These are phyloP conservation scores for Lepidium didymum DNA, from an alignment of 345 rosid genomes.

Conservation along the genomic window DNA sequence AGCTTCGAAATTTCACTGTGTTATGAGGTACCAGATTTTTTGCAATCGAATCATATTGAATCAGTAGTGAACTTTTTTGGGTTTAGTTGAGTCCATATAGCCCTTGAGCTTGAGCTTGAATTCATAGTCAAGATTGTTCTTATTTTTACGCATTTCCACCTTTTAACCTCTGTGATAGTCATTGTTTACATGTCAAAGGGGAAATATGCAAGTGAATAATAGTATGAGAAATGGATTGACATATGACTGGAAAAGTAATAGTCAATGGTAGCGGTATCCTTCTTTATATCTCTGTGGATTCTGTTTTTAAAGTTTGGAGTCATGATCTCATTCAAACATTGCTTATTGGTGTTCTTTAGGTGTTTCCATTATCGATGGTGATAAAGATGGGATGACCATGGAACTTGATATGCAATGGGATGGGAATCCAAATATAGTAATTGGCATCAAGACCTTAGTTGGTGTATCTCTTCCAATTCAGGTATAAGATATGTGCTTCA, in stretches of 20 bases:
- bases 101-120: not conserved
- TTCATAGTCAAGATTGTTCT: not conserved
- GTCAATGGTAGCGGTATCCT: not conserved
- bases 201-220: not conserved
- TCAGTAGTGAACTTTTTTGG: not conserved
- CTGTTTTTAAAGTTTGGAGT: not conserved
- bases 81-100: not conserved
- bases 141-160: not conserved
- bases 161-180: not conserved
- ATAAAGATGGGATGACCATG: conserved; percentile 54
- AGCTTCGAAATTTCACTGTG: not conserved
- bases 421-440: conserved; percentile 83
- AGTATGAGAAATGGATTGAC: not conserved
- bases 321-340: not conserved
- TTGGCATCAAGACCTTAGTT: conserved; percentile 74
- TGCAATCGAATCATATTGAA: not conserved
- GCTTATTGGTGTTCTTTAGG: conserved; percentile 36
- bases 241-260: not conserved
- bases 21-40: not conserved
- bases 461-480: conserved; percentile 87
- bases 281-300: not conserved
- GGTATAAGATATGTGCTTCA: conserved; percentile 35
- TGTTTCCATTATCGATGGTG: conserved; percentile 66
- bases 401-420: conserved; percentile 99
- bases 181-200: not conserved